Conservation (phyloP, 306 rosid species). For the Cucurbita moschata region DNA sequence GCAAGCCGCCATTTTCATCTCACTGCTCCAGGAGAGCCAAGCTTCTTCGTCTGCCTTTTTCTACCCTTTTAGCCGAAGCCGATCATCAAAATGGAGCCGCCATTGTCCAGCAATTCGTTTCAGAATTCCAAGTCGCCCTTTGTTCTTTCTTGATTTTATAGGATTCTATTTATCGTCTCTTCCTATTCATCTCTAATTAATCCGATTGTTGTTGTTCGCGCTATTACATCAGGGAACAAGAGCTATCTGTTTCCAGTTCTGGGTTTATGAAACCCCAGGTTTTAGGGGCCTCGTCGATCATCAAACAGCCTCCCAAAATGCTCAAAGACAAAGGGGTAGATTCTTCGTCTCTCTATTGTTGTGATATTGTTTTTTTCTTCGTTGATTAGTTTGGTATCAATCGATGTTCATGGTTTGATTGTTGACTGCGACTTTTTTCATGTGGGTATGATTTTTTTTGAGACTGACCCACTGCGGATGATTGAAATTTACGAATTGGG, state of each 20-base stretch:
- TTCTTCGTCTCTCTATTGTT: not conserved
- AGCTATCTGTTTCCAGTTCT: conserved; percentile 10
- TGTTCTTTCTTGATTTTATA: not conserved
- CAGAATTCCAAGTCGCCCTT: conserved; percentile 20
- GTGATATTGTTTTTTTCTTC: not conserved
- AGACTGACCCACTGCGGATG: not conserved
- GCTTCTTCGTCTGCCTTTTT: not conserved
- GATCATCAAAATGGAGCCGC: conserved; percentile 34
- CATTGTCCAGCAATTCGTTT: conserved; percentile 13
- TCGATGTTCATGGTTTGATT: not conserved
- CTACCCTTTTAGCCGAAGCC: conserved; percentile 12
- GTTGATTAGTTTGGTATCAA: not conserved
- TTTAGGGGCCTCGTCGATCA: conserved; percentile 26
- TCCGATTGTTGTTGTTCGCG: conserved; percentile 3
- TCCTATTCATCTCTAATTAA: not conserved
- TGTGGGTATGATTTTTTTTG: not conserved
- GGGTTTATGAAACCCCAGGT: conserved; percentile 41
- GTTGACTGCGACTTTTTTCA: not conserved
- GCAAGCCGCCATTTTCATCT: not conserved
- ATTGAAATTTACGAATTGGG: conserved; percentile 3
- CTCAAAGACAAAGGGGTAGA: conserved; percentile 34
- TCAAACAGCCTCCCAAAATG: conserved; percentile 12
- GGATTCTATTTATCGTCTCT: not conserved
- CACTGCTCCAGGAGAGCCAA: not conserved
- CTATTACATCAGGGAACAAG: conserved; percentile 21